Base-by-base conservation (phyloP, 305 asterid species). In the Solanum hybrid region DNA sequence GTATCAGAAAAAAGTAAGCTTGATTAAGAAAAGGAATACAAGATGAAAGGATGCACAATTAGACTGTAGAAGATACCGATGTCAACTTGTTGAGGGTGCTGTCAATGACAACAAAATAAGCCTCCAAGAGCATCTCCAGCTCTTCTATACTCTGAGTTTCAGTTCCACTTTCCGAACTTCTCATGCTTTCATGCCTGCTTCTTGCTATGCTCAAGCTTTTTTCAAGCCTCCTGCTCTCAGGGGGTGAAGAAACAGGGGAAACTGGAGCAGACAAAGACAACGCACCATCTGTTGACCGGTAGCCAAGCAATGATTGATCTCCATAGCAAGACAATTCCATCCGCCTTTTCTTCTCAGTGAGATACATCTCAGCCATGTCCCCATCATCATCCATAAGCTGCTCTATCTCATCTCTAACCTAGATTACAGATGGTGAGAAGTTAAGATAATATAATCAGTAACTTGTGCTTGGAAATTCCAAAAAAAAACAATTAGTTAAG, bases 301-400 rank as follows among this genome's bases (percentile, higher is more conserved):
- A 94, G 73, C 99, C 98, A 36, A 93, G 70, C 91, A 95, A 13
- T 65, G 99, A 96, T 90, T 97, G 99, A 85, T 97, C 99, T 36
- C 98, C 98, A 61, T 93, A 96, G 89, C 93, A 89, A 7, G 97
- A 94, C 90, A 97, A 92, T 89, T 96, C 99, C 97, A 94, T 93
- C 77, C 93, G 95, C 1, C 94, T 92, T 93, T 97, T 97, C 95
- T 97, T 97, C 93, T 97, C 99, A 4, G 98, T 95, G 7, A 97
- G 99, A 93, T 97, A 97, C 99, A 97, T 95, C 93, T 97, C 99
- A 90, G 99, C 99, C 99, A 97, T 97, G 93, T 97, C 99, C 32
- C 99, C 99, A 83, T 97, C 99, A 87, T 97, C 99, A 89, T 97
- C 99, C 99, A 97, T 97, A 87, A 97, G 95, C 92, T 97, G 99